A percentile compares a stretch with the other conserved stretches of the same genome.
Conservation (phyloP, 192 early-diverging fungal genomes). For the Podila verticillata region DNA sequence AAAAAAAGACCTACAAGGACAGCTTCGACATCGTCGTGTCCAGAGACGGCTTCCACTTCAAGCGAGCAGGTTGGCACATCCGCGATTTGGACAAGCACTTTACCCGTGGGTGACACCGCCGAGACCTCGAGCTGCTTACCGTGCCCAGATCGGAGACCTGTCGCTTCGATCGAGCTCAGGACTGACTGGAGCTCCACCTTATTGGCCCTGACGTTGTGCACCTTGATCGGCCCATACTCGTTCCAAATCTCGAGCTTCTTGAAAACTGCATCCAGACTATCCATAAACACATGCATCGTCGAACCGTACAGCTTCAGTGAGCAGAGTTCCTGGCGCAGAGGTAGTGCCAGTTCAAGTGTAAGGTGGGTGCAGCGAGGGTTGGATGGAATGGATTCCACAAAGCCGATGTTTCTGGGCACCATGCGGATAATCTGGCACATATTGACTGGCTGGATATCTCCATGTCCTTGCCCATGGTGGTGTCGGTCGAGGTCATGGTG, state of each 20-base stretch:
- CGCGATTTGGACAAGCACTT: neutral
- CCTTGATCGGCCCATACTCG: slow-evolving; percentile 1
- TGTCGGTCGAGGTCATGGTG: neutral
- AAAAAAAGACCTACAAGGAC: neutral
- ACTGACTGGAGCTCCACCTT: neutral
- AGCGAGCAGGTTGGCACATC: neutral
- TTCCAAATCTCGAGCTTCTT: slow-evolving; percentile 5
- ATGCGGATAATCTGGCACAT: neutral
- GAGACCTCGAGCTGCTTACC: slow-evolving; percentile 2
- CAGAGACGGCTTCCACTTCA: neutral
- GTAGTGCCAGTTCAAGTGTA: neutral
- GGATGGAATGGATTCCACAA: neutral
- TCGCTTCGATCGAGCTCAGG: slow-evolving; percentile 3
- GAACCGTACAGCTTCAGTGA: slow-evolving; percentile 2
- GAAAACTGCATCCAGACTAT: neutral
- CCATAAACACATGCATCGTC: slow-evolving; percentile 2
- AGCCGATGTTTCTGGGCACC: neutral
- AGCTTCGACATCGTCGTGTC: neutral
- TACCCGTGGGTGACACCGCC: slow-evolving; percentile 5
- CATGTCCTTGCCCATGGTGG: neutral
- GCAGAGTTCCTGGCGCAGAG: neutral
- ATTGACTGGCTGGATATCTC: neutral
- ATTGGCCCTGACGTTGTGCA: neutral
- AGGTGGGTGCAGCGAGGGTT: neutral
- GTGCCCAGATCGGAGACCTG: neutral